Base-by-base conservation (phyloP, 805 yeast genomes). In the Nadsonia fulvescens region DNA sequence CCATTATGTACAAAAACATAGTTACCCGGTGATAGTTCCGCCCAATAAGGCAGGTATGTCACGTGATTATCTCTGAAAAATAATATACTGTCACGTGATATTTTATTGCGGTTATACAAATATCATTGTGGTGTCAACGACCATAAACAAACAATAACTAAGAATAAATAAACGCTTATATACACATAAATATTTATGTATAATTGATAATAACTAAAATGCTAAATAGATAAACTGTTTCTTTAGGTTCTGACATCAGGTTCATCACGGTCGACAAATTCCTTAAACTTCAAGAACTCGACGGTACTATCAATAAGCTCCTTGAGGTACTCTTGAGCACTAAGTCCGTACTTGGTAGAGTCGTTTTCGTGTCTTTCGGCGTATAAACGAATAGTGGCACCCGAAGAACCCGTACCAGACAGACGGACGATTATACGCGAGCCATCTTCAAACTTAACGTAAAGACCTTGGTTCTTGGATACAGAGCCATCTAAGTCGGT, bases 331-430 rank as follows among this genome's bases (percentile, higher is more conserved):
- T 70, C 71, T 38, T 75, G 75, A 8, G 82, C 86, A 24, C 58
- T 49, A 37, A 50, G 36, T 5, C 41, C 42, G 42, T 62, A 66
- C 20, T 60, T 61, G 11, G 64, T 35, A 26, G 51, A 42, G 43
- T 79, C 89, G 24, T 50, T 39, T 14, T 77, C 68, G 55, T 76
- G 81, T 51, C 72, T 74, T 53, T 86, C 96, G 45, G 86, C 56
- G 54, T 86, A 86, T 39, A 86, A 61, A 51, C 98, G 69, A 33
- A 89, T 82, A 5, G 98, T 86, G 12, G 98, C 96, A 25, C 98
- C 98, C 2, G 93, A 73, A 2, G 95, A 82, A 9, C 98, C 98
- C 3, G 98, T 86, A 30, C 98, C 98, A 0, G 94, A 81, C 37
- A 89, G 61, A 52, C 98, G 73, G 28, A 81, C 76, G 18, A 89